A percentile compares a stretch with the other conserved stretches of the same genome.
Evolutionary conservation across 768 basidiomycete species (phyloP).

Genomic region (Rubroboletus satanas): DNA sequence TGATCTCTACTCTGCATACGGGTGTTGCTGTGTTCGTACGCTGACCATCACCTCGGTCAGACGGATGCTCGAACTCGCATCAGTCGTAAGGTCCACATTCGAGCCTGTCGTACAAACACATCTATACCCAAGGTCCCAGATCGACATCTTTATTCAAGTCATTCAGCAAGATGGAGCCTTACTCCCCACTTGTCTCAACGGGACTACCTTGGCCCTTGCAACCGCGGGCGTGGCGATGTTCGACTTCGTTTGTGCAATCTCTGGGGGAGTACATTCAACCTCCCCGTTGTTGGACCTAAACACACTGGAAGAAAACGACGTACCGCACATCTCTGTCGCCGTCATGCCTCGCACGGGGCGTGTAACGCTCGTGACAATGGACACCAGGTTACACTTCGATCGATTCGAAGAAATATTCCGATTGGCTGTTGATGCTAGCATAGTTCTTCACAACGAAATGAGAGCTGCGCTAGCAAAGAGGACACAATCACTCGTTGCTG

Average conservation of each 20-base stretch:
- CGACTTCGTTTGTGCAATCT: slow-evolving; percentile 89
- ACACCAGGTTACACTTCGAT: slow-evolving; percentile 90
- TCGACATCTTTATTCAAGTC: slow-evolving; percentile 91
- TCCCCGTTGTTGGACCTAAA: slow-evolving; percentile 85
- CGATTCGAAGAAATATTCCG: slow-evolving; percentile 86
- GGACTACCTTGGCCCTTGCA: slow-evolving; percentile 87
- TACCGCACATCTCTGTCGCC: slow-evolving; percentile 86
- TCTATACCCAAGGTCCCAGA: slow-evolving; percentile 91
- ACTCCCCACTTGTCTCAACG: slow-evolving; percentile 89
- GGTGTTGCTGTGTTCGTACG: background rate
- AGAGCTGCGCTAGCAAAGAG: slow-evolving; percentile 59
- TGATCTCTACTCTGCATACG: background rate
- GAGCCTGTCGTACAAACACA: slow-evolving; percentile 90
- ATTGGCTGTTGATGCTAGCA: slow-evolving; percentile 72
- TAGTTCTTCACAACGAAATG: slow-evolving; percentile 83
- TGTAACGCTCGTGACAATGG: slow-evolving; percentile 87
- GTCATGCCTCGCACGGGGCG: slow-evolving; percentile 83
- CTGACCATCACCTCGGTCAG: slow-evolving; percentile 37
- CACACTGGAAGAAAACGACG: slow-evolving; percentile 83
- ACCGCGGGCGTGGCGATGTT: slow-evolving; percentile 86
- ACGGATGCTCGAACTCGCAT: slow-evolving; percentile 81
- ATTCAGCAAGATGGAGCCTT: slow-evolving; percentile 92
- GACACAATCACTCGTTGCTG: slow-evolving; percentile 57
- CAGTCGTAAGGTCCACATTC: slow-evolving; percentile 89
- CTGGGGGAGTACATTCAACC: slow-evolving; percentile 80